Conservation (phyloP, 345 rosid genomes). For the Arabidopsis suecica region DNA sequence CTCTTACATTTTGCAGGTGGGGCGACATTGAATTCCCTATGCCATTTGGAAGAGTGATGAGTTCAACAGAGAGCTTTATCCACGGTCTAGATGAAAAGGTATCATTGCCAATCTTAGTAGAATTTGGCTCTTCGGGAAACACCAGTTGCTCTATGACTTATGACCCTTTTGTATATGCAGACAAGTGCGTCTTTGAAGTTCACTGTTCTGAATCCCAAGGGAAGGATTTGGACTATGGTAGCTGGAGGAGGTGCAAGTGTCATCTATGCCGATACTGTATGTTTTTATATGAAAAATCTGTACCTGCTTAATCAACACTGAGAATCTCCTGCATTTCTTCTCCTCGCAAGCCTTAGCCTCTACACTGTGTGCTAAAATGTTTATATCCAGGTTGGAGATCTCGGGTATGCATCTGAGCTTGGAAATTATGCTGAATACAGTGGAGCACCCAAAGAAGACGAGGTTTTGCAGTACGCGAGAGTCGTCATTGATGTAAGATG, state of each 20-base stretch:
- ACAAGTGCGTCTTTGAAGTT: constrained; percentile 97
- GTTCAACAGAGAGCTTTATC: constrained; percentile 79
- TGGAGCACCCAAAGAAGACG: constrained; percentile 98
- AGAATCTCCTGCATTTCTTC: constrained; percentile 13
- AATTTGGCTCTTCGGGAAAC: not conserved
- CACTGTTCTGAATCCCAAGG: constrained; percentile 93
- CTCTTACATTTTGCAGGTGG: constrained; percentile 67
- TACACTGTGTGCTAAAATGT: not conserved
- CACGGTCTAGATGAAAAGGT: constrained; percentile 99
- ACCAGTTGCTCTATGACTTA: constrained; percentile 1
- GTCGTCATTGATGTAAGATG: constrained; percentile 85
- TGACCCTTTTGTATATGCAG: constrained; percentile 50
- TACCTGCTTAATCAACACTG: constrained; percentile 8
- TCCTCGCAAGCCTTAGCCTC: constrained; percentile 13
- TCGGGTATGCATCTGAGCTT: constrained; percentile 87
- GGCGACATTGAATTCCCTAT: constrained; percentile 86
- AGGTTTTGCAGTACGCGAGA: constrained; percentile 98
- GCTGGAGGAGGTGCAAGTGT: constrained; percentile 99
- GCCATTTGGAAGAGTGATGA: constrained; percentile 98
- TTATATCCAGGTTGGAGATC: constrained; percentile 83
- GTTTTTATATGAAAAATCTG: constrained; percentile 31
- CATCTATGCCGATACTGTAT: constrained; percentile 91
- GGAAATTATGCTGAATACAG: constrained; percentile 96
- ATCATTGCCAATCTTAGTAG: constrained; percentile 13
- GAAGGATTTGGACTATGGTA: constrained; percentile 95